These are phyloP conservation scores for Trichoderma sp. DNA, from an alignment of 2,329 filamentous ascomycete species.

Conservation along the genomic window DNA sequence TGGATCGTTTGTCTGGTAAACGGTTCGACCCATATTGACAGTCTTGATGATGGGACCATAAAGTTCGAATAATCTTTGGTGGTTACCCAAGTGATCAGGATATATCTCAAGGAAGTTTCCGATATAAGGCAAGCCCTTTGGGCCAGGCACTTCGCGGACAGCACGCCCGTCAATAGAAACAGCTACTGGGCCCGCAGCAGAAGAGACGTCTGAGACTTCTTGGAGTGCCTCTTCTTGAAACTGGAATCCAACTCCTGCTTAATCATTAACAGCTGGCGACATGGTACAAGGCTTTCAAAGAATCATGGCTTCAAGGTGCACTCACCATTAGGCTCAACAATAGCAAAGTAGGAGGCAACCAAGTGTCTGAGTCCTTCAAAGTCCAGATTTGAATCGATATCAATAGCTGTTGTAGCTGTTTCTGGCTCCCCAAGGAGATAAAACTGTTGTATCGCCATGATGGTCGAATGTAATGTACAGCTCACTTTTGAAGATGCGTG, in stretches of 20 bases:
- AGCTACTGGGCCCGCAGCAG: slow-evolving; percentile 41
- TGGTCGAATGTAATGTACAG: background rate
- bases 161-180: slow-evolving; percentile 55
- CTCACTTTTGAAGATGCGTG: background rate
- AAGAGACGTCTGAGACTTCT: slow-evolving; percentile 42
- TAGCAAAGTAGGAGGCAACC: slow-evolving; percentile 48
- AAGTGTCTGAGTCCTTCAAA: slow-evolving; percentile 46
- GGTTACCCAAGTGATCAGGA: slow-evolving; percentile 62
- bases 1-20: slow-evolving; percentile 58
- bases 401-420: slow-evolving; percentile 44
- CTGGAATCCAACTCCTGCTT: slow-evolving; percentile 2
- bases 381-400: slow-evolving; percentile 42
- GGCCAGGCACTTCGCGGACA: slow-evolving; percentile 56
- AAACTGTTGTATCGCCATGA: slow-evolving; percentile 47
- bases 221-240: background rate
- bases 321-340: slow-evolving; percentile 48
- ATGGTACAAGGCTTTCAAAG: background rate
- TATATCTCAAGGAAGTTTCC: slow-evolving; percentile 60
- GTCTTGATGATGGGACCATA: slow-evolving; percentile 59
- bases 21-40: slow-evolving; percentile 53
- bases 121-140: slow-evolving; percentile 52
- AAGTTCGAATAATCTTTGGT: slow-evolving; percentile 56
- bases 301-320: background rate
- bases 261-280: background rate
- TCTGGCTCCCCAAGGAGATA: slow-evolving; percentile 48